Evolutionary conservation across 805 yeast genomes (phyloP).

Genomic region (Suhomyces pyralidae): DNA sequence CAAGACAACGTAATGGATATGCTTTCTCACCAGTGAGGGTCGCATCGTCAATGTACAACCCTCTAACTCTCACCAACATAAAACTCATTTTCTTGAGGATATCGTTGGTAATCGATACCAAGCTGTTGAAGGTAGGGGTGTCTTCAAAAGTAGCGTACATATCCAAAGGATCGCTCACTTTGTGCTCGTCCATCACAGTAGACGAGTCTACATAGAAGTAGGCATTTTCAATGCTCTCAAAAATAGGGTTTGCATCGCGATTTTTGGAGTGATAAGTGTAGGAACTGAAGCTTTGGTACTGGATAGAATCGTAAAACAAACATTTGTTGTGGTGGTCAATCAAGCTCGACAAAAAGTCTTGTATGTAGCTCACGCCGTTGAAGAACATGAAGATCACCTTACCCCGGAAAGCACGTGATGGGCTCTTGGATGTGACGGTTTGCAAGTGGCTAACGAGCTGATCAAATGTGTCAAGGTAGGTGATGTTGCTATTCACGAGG

Average conservation of each 20-base stretch:
- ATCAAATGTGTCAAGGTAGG: conserved; percentile 24
- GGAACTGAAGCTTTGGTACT: conserved; percentile 2
- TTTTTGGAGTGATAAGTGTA: not conserved
- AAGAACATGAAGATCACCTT: conserved; percentile 38
- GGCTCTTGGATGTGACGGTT: conserved; percentile 4
- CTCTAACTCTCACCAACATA: conserved; percentile 31
- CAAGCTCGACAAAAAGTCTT: conserved; percentile 26
- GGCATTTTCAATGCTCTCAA: conserved; percentile 21
- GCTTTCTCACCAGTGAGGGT: conserved; percentile 28
- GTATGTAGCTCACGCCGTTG: conserved; percentile 31
- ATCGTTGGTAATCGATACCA: conserved; percentile 32
- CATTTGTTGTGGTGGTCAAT: conserved; percentile 25
- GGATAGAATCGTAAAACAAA: conserved; percentile 4
- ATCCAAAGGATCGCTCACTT: conserved; percentile 1
- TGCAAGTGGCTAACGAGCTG: conserved; percentile 17
- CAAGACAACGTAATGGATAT: conserved; percentile 26
- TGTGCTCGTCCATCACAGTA: conserved; percentile 4
- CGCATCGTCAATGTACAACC: conserved; percentile 31
- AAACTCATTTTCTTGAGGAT: conserved; percentile 32
- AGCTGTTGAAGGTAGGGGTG: conserved; percentile 24
- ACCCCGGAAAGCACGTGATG: conserved; percentile 18
- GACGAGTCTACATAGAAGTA: conserved; percentile 35
- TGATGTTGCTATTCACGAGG: conserved; percentile 19
- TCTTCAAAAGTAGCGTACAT: not conserved
- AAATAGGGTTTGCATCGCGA: conserved; percentile 3